Evolutionary conservation across 352 stramenopile species (phyloP).

Genomic region (Pythium angustatum): DNA sequence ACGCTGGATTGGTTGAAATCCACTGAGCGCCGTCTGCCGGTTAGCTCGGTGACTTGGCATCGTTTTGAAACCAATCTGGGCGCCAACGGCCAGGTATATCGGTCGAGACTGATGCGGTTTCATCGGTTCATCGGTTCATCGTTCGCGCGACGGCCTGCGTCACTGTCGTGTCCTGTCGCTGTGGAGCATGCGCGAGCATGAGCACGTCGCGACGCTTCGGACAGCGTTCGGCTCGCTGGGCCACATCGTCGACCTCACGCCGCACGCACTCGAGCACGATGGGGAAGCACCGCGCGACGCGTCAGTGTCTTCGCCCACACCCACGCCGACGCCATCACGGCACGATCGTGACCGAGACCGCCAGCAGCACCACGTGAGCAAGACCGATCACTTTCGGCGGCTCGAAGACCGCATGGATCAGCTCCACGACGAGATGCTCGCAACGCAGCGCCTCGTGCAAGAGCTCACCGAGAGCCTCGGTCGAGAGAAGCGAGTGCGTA

Average conservation of each 20-base stretch:
- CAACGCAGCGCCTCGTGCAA: conserved; percentile 52
- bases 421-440: conserved; percentile 44
- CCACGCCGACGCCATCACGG: not conserved
- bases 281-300: no score
- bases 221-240: not conserved
- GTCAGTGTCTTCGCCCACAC: not conserved
- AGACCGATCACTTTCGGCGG: conserved; percentile 22
- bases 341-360: not conserved
- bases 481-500: not conserved
- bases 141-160: no score
- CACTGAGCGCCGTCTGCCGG: no score
- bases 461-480: conserved; percentile 49
- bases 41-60: no score
- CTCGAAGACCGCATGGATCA: conserved; percentile 55
- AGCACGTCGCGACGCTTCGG: not conserved
- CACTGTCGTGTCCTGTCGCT: not conserved
- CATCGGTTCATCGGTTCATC: no score
- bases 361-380: conserved; percentile 13
- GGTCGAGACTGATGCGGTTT: no score
- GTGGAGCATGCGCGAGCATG: not conserved
- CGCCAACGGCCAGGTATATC: no score
- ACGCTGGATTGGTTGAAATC: no score
- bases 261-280: no score
- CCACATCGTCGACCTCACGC: not conserved
- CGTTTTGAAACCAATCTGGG: no score